These are phyloP conservation scores for Morella rubra DNA, from an alignment of 306 rosid species.

Conservation along the genomic window DNA sequence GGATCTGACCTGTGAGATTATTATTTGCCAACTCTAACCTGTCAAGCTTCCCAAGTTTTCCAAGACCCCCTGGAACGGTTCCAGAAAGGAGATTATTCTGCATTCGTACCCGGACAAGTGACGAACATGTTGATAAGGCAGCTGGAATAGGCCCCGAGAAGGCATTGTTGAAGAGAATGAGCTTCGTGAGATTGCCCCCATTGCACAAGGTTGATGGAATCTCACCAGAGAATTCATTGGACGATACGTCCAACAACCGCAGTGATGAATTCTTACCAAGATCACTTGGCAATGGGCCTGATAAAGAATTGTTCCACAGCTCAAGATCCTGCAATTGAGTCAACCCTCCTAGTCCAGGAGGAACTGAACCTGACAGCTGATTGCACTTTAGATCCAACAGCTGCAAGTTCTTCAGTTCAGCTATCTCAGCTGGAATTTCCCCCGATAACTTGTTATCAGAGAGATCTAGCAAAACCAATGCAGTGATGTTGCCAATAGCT, in stretches of 20 bases:
- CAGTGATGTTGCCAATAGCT: conserved; percentile 49
- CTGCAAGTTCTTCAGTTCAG: conserved; percentile 65
- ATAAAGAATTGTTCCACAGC: conserved; percentile 87
- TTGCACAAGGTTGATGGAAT: conserved; percentile 77
- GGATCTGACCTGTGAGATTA: conserved; percentile 78
- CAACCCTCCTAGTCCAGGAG: conserved; percentile 63
- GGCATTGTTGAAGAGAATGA: conserved; percentile 86
- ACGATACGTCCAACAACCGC: conserved; percentile 88
- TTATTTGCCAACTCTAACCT: conserved; percentile 94
- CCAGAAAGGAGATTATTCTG: conserved; percentile 87
- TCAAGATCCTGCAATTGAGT: conserved; percentile 60
- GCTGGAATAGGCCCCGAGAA: conserved; percentile 75
- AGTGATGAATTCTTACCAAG: conserved; percentile 79
- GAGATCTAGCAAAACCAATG: conserved; percentile 66
- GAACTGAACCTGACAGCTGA: conserved; percentile 66
- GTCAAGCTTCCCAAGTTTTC: conserved; percentile 80
- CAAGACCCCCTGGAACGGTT: conserved; percentile 72
- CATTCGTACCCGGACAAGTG: conserved; percentile 83
- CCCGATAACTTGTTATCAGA: conserved; percentile 79
- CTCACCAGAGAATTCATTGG: conserved; percentile 75
- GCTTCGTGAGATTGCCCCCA: conserved; percentile 84
- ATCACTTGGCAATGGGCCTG: conserved; percentile 69
- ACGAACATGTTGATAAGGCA: conserved; percentile 56
- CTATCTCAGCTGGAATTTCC: conserved; percentile 63
- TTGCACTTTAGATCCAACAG: conserved; percentile 86